Percentiles rank a stretch among this genome's conserved stretches.
Conservation (phyloP, 192 early-diverging fungal species). For the Geranomyces michiganensis region DNA sequence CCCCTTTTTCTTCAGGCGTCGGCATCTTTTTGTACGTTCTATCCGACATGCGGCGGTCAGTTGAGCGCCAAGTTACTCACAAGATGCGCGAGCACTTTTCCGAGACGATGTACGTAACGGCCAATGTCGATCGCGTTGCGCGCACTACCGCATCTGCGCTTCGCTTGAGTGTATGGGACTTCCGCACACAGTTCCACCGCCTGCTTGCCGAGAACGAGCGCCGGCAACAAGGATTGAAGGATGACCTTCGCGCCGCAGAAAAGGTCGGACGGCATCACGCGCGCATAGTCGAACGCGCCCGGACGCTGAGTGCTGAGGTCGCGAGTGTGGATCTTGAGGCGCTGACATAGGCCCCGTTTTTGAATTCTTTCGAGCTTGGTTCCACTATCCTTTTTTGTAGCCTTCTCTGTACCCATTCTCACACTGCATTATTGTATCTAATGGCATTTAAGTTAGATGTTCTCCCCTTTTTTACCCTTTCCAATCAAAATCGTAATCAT, state of each 20-base stretch:
- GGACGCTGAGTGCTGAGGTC: conserved; percentile 10
- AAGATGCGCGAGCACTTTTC: conserved; percentile 52
- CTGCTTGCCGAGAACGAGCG: conserved; percentile 42
- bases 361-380: no score
- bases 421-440: no score
- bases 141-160: conserved; percentile 43
- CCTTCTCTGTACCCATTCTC: no score
- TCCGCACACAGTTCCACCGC: conserved; percentile 57
- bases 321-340: conserved; percentile 21
- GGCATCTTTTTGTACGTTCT: conserved; percentile 57
- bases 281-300: conserved; percentile 1
- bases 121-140: conserved; percentile 45
- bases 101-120: conserved; percentile 38
- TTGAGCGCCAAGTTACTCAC: conserved; percentile 46
- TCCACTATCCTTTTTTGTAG: no score
- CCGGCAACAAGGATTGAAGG: conserved; percentile 1
- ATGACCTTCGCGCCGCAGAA: not conserved
- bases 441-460: no score
- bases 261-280: not conserved
- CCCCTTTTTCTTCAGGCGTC: conserved; percentile 39
- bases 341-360: no score
- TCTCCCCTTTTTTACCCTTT: no score
- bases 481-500: no score
- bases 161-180: conserved; percentile 52
- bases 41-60: conserved; percentile 50